These are phyloP conservation scores for Trichoderma asperelloides DNA, from an alignment of 495 filamentous ascomycete species.

Conservation along the genomic window DNA sequence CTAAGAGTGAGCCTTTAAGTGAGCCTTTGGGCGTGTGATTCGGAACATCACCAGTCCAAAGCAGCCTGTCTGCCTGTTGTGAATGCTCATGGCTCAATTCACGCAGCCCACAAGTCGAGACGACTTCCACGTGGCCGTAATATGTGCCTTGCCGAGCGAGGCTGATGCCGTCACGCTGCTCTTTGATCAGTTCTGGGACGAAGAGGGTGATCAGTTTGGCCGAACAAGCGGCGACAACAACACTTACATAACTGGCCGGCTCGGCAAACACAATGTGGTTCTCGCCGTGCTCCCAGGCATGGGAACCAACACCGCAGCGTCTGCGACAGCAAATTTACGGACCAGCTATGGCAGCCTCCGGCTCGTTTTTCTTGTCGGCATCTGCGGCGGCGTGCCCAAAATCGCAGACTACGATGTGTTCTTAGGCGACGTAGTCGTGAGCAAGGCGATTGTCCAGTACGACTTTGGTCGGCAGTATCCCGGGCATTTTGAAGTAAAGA, in stretches of 20 bases:
- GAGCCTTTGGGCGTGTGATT: not conserved
- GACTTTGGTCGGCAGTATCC: constrained; percentile 30
- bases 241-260: constrained; percentile 29
- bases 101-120: constrained; percentile 8
- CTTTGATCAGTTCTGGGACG: constrained; percentile 25
- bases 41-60: not conserved
- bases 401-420: constrained; percentile 18
- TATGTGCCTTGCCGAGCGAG: constrained; percentile 23
- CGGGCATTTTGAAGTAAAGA: constrained; percentile 23
- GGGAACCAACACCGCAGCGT: constrained; percentile 26
- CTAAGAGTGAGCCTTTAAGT: not conserved
- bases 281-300: constrained; percentile 25
- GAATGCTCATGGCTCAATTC: not conserved
- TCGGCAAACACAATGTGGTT: constrained; percentile 30
- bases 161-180: constrained; percentile 22
- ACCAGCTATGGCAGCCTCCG: constrained; percentile 22
- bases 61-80: not conserved
- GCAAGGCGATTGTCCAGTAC: constrained; percentile 29
- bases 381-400: constrained; percentile 26
- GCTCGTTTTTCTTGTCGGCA: constrained; percentile 23
- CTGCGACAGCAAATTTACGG: constrained; percentile 19
- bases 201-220: constrained; percentile 18
- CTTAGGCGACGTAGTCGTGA: constrained; percentile 40
- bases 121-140: constrained; percentile 20
- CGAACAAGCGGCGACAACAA: constrained; percentile 21